Conservation (phyloP, 1,139 yeast species). For the Hemisphaericaspora subhashii region DNA sequence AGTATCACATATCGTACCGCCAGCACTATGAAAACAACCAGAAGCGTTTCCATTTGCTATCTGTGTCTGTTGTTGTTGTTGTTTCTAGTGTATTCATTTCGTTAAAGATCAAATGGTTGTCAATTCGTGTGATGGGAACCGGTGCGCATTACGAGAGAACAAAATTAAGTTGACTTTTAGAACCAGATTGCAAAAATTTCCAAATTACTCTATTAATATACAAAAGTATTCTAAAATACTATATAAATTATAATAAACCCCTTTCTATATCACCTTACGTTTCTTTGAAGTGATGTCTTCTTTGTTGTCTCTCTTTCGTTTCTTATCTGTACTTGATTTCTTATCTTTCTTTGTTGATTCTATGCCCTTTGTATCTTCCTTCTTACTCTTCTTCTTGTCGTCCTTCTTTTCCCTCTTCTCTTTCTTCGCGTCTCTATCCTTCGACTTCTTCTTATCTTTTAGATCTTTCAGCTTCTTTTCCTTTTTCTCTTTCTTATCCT, state of each 20-base stretch:
- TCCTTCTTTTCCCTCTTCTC: constrained; percentile 8
- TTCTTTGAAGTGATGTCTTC: constrained; percentile 2
- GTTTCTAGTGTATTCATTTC: no score
- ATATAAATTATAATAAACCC: background rate
- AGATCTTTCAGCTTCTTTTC: constrained; percentile 13
- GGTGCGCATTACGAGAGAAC: no score
- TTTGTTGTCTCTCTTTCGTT: constrained; percentile 13
- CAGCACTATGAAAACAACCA: background rate
- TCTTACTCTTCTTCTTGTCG: constrained; percentile 7
- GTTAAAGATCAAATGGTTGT: no score
- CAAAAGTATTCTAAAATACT: background rate
- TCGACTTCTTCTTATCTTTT: constrained; percentile 13
- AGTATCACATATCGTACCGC: background rate
- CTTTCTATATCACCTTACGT: background rate
- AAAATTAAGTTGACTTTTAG: no score
- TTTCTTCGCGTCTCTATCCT: constrained; percentile 4
- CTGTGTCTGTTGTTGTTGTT: no score
- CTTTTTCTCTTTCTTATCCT: constrained; percentile 14
- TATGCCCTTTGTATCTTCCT: constrained; percentile 5
- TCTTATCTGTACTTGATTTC: constrained; percentile 14
- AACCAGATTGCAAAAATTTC: no score
- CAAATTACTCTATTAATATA: no score
- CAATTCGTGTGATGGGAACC: no score
- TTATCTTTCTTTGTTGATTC: constrained; percentile 4
- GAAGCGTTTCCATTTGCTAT: background rate